These are phyloP conservation scores for Boletus semigastroideus DNA, from an alignment of 1,284 basidiomycete species.

Conservation along the genomic window DNA sequence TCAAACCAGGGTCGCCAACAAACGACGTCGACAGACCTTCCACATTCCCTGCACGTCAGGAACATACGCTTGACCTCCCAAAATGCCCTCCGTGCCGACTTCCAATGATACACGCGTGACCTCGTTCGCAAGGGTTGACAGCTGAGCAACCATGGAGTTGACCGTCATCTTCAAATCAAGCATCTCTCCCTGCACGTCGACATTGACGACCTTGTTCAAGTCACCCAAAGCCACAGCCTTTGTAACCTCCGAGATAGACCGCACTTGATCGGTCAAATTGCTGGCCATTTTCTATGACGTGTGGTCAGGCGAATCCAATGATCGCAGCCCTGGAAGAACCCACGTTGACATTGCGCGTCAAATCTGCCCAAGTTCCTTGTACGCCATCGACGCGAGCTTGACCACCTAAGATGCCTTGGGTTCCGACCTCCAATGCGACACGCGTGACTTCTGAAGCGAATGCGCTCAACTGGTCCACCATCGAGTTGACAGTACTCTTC, in stretches of 20 bases:
- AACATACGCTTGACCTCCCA: slow-evolving; percentile 92
- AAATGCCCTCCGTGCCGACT: slow-evolving; percentile 93
- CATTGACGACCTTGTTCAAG: slow-evolving; percentile 85
- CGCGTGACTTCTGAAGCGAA: slow-evolving; percentile 96
- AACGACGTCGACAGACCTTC: slow-evolving; percentile 57
- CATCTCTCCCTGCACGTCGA: slow-evolving; percentile 98
- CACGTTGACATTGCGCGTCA: slow-evolving; percentile 88
- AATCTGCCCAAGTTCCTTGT: slow-evolving; percentile 92
- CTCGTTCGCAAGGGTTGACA: slow-evolving; percentile 82
- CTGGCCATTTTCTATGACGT: slow-evolving; percentile 74
- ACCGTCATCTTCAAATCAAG: slow-evolving; percentile 90
- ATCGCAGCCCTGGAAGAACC: slow-evolving; percentile 25
- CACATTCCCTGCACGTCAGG: slow-evolving; percentile 89
- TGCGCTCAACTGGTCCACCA: slow-evolving; percentile 87
- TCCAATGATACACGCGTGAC: slow-evolving; percentile 88
- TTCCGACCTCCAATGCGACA: slow-evolving; percentile 91
- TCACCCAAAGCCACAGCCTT: slow-evolving; percentile 96
- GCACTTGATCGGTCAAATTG: slow-evolving; percentile 95
- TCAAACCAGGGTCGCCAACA: slow-evolving; percentile 2
- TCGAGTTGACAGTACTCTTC: slow-evolving; percentile 83
- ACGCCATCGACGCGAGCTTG: slow-evolving; percentile 92
- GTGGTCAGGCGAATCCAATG: slow-evolving; percentile 24
- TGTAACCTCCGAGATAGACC: slow-evolving; percentile 95
- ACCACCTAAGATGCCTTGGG: slow-evolving; percentile 89
- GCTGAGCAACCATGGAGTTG: slow-evolving; percentile 87